Evolutionary conservation across 164 flowering plant genomes (phyloP), one percentile per base, ranked within the genome.

Genomic region (Paratinospora sagittata): DNA sequence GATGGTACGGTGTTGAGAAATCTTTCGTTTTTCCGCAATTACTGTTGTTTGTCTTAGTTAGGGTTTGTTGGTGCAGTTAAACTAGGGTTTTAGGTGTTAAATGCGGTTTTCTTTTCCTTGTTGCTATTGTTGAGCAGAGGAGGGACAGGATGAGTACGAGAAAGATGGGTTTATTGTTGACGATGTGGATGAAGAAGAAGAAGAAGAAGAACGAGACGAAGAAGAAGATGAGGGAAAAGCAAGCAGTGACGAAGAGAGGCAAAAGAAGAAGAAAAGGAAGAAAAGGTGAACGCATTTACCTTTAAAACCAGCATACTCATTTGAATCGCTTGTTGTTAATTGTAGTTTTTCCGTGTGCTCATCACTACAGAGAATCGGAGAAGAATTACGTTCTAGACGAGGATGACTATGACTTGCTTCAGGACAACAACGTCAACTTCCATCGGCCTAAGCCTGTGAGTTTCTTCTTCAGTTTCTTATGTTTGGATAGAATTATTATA

Each of bases 101-200:
- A 27, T 34, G 3, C 49, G 6, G 14, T 27, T 55, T 49, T n/a
- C 66, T n/a, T n/a, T n/a, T n/a, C n/a, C n/a, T n/a, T n/a, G n/a
- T n/a, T 43, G 67, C 66, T 69, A 27, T 47, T 36, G 33, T 61
- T 76, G 27, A 60, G 70, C 80, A 88, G 92, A 88, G 69, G 95
- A 87, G 69, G 97, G 97, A 10, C 88, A 85, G 43, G 97, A 95
- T 84, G 94, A 89, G 33, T 95, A 85, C 65, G 99, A 95, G 85
- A 86, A 92, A 63, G 99, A 95, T 84, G 99, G 88, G 9, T 95
- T 95, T 71, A 91, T 95, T 66, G 98, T 95, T 0, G 96, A 91
- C 74, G 99, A 90, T 78, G 84, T 77, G n/a, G 97, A 91, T 4
- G 98, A 92, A 68, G 96, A 85, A 65, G 88, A 89, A 34, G 90